Conservation (phyloP, 2,329 filamentous ascomycete species). For the Balansia obtecta region DNA sequence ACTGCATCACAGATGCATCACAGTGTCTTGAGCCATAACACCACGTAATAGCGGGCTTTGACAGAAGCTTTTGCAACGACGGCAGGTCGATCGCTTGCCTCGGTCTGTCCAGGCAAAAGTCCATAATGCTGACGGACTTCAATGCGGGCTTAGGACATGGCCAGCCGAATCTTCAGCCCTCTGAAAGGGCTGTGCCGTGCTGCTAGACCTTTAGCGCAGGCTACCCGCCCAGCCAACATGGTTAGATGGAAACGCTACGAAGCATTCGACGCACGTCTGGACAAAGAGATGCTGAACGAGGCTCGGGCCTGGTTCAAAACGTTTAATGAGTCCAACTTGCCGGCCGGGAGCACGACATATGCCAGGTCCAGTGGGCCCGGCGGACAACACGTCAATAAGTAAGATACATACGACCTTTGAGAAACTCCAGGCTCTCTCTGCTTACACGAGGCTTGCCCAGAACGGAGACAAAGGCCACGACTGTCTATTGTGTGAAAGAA, state of each 20-base stretch:
- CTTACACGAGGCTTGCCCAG: constrained; percentile 23
- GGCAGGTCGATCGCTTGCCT: not conserved
- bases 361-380: constrained; percentile 49
- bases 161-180: not conserved
- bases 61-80: not conserved
- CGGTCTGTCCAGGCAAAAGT: not conserved
- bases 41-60: not conserved
- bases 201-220: not conserved
- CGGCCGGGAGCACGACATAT: constrained; percentile 39
- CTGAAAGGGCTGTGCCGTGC: not conserved
- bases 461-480: constrained; percentile 47
- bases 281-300: constrained; percentile 36
- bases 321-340: constrained; percentile 31
- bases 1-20: too few relatives aligned
- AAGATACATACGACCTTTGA: constrained; percentile 15
- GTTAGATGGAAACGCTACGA: constrained; percentile 26
- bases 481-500: constrained; percentile 36
- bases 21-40: too few relatives aligned
- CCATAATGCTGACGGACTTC: not conserved
- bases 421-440: constrained; percentile 13
- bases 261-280: constrained; percentile 36
- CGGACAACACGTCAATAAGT: constrained; percentile 53
- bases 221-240: not conserved
- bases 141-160: not conserved
- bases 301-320: constrained; percentile 38